These are phyloP conservation scores for Gamsiella multidivaricata DNA, from an alignment of 192 early-diverging fungal genomes.

Conservation along the genomic window DNA sequence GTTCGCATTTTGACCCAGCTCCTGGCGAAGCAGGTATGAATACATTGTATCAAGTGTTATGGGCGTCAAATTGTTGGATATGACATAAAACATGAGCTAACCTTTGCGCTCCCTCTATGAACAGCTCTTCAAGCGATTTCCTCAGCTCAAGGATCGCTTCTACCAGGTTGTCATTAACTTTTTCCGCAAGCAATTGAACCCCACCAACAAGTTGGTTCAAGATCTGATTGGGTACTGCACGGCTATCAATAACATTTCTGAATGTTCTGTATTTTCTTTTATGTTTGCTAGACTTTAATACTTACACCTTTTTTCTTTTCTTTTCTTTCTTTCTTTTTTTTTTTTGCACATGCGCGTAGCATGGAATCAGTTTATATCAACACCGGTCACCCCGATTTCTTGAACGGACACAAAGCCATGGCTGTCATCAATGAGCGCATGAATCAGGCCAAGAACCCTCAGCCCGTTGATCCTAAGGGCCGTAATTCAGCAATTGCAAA, in stretches of 20 bases:
- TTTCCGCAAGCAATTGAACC: slow-evolving; percentile 89
- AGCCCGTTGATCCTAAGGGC: slow-evolving; percentile 51
- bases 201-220: slow-evolving; percentile 94
- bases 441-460: slow-evolving; percentile 72
- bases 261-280: not conserved
- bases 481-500: slow-evolving; percentile 36
- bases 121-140: slow-evolving; percentile 95
- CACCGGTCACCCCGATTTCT: slow-evolving; percentile 98
- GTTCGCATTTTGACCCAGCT: slow-evolving; percentile 94
- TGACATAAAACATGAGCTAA: no score
- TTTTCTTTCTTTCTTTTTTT: slow-evolving; percentile 7
- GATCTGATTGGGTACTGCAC: slow-evolving; percentile 82
- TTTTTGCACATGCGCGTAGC: slow-evolving; percentile 38
- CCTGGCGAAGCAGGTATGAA: slow-evolving; percentile 83
- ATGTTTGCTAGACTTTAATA: no score
- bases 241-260: not conserved
- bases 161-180: slow-evolving; percentile 94
- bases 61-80: no score
- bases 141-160: slow-evolving; percentile 91
- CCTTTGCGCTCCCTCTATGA: no score
- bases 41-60: no score
- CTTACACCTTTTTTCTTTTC: not conserved
- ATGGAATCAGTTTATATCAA: slow-evolving; percentile 98
- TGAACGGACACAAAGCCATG: slow-evolving; percentile 96
- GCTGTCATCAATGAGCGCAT: slow-evolving; percentile 90